These are phyloP conservation scores for Xylaria arbuscula DNA, from an alignment of 2,329 filamentous ascomycete species.

Conservation along the genomic window DNA sequence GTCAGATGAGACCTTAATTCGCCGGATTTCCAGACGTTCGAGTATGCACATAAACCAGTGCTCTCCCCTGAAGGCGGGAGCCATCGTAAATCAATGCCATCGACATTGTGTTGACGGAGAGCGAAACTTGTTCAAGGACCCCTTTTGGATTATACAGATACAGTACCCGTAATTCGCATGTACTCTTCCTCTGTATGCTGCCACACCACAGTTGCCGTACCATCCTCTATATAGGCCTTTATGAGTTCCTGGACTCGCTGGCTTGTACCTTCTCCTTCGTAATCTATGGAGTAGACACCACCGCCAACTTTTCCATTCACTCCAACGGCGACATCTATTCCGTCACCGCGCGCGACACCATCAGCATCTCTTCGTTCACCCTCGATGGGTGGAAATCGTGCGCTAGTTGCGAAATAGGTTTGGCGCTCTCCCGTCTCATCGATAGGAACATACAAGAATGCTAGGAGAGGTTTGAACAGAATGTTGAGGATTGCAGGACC, in stretches of 20 bases:
- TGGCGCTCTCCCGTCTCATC: slow-evolving; percentile 55
- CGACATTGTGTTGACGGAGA: not conserved
- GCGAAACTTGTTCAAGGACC: not conserved
- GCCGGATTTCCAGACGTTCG: not conserved
- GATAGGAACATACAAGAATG: slow-evolving; percentile 41
- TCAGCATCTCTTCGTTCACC: slow-evolving; percentile 40
- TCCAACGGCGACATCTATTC: slow-evolving; percentile 45
- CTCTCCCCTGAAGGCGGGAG: not conserved
- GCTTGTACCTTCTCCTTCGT: slow-evolving; percentile 49
- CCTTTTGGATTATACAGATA: not conserved
- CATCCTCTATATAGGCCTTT: slow-evolving; percentile 43
- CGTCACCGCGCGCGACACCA: slow-evolving; percentile 44
- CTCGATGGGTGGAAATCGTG: slow-evolving; percentile 46
- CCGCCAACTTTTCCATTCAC: slow-evolving; percentile 50
- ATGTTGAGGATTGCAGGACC: slow-evolving; percentile 48
- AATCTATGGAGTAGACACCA: slow-evolving; percentile 54
- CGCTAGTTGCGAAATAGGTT: slow-evolving; percentile 53
- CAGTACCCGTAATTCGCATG: slow-evolving; percentile 29
- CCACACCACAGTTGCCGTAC: slow-evolving; percentile 52
- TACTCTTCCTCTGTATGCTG: slow-evolving; percentile 52
- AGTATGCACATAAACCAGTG: not conserved
- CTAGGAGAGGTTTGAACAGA: slow-evolving; percentile 37
- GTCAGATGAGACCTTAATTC: not conserved
- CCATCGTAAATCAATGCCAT: not conserved
- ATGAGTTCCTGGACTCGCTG: slow-evolving; percentile 47